Conservation (phyloP, 192 early-diverging fungal species). For the Backusella morwellensis region DNA sequence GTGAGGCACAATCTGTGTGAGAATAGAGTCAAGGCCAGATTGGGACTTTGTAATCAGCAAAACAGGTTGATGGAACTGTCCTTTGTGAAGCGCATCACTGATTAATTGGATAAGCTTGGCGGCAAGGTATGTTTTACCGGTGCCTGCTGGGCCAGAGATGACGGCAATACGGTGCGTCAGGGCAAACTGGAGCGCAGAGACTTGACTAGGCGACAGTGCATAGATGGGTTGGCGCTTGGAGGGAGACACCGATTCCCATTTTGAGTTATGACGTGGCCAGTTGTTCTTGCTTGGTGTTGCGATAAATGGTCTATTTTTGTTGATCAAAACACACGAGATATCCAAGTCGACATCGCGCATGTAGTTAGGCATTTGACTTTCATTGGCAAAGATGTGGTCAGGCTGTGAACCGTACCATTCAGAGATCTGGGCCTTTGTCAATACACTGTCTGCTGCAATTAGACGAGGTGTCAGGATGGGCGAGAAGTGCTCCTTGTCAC, state of each 20-base stretch:
- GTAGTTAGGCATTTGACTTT: neutral
- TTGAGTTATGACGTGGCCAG: conserved; percentile 15
- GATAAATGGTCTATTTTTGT: neutral
- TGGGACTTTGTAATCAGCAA: conserved; percentile 25
- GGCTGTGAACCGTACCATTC: neutral
- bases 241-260: neutral
- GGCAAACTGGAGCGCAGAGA: conserved; percentile 22
- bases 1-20: neutral
- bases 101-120: conserved; percentile 23
- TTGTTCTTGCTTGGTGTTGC: neutral
- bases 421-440: neutral
- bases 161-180: conserved; percentile 28
- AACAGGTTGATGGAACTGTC: conserved; percentile 22
- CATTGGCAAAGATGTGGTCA: neutral
- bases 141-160: conserved; percentile 22
- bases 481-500: neutral
- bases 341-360: conserved; percentile 4
- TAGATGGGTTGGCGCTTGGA: conserved; percentile 1
- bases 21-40: conserved; percentile 15
- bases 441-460: neutral
- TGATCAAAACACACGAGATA: conserved; percentile 5
- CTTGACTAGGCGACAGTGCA: conserved; percentile 21
- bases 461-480: neutral
- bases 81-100: conserved; percentile 10
- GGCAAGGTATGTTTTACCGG: conserved; percentile 31